Conservation (phyloP, 441 rosid species). For the Omphalea diandra region DNA sequence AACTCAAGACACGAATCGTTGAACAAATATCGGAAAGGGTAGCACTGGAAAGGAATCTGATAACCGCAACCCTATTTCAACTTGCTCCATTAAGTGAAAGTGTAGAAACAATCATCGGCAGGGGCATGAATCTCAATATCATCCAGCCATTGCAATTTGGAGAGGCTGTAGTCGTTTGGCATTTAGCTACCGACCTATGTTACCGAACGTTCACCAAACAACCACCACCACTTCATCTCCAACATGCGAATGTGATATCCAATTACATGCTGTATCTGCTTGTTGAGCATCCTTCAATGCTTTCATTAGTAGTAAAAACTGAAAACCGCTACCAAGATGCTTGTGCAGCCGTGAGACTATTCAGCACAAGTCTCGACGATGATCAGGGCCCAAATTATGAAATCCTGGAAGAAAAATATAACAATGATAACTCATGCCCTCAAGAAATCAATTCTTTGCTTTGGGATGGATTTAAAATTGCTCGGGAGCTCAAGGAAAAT, state of each 20-base stretch:
- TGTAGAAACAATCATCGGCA: background rate
- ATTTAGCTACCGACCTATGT: background rate
- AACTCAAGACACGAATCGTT: background rate
- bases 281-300: background rate
- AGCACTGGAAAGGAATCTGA: background rate
- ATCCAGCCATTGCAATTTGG: background rate
- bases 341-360: background rate
- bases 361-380: background rate
- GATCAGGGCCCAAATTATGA: no score
- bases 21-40: background rate
- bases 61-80: background rate
- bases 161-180: background rate
- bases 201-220: background rate
- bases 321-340: background rate
- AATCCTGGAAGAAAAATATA: no score
- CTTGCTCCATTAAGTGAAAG: background rate
- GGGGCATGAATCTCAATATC: background rate
- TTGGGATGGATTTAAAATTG: no score
- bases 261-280: background rate
- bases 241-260: background rate
- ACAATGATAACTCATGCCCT: no score
- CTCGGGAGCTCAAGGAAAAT: no score
- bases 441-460: no score
- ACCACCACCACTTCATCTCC: background rate
- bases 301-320: background rate